Conservation (phyloP, 108 stramenopile genomes). For the Conticribra guillardii region DNA sequence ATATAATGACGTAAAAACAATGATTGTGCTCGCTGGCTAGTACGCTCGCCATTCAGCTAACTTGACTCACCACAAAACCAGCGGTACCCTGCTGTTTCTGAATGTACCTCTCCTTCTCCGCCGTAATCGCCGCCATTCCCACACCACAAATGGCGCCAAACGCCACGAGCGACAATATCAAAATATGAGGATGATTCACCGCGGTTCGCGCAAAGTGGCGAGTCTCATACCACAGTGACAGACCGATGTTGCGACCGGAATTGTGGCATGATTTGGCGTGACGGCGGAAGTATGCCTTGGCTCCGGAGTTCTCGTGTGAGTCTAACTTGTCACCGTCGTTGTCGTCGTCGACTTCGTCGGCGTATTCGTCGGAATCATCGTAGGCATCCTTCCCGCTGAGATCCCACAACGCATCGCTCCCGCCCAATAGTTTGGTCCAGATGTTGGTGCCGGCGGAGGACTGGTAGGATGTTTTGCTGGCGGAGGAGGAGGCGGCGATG, state of each 20-base stretch:
- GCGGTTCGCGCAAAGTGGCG: conserved; percentile 18
- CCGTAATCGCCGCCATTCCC: conserved; percentile 25
- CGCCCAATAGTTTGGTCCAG: conserved; percentile 17
- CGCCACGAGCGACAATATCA: conserved; percentile 2
- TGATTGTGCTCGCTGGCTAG: too few species aligned
- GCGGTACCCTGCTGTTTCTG: conserved; percentile 21
- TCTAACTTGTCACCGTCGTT: not conserved
- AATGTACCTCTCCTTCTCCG: conserved; percentile 10
- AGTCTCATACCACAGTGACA: conserved; percentile 18
- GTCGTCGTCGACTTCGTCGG: too few species aligned
- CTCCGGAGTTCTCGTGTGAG: not conserved
- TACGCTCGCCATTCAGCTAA: too few species aligned
- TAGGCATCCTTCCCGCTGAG: not conserved
- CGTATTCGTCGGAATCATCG: not conserved
- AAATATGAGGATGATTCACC: conserved; percentile 22
- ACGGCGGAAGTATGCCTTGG: too few species aligned
- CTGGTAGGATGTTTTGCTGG: too few species aligned
- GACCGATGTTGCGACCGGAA: too few species aligned
- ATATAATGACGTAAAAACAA: not conserved
- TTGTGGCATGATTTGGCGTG: too few species aligned
- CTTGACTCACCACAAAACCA: conserved; percentile 30
- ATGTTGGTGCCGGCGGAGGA: conserved; percentile 11
- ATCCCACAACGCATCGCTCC: conserved; percentile 12
- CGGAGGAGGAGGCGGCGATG: too few species aligned
- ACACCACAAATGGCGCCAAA: conserved; percentile 19